Conservation (phyloP, 139 green algal species). For the Volvox africanus region DNA sequence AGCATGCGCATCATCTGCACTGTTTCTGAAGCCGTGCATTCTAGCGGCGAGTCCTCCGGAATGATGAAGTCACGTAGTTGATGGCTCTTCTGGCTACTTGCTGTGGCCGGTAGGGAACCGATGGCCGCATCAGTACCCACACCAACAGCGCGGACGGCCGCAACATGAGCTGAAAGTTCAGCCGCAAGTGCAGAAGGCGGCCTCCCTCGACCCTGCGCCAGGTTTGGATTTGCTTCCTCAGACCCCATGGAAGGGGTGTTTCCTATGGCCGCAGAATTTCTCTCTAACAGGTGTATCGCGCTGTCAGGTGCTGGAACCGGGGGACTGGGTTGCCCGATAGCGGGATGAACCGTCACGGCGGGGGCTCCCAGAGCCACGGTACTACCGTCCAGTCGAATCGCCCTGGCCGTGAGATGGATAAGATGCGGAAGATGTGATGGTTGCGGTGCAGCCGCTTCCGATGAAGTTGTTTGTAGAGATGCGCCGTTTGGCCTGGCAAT, state of each 20-base stretch:
- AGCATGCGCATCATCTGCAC: constrained; percentile 43
- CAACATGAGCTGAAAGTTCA: not conserved
- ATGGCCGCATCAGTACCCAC: not conserved
- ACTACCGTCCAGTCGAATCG: not conserved
- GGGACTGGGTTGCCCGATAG: not conserved
- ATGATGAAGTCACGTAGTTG: constrained; percentile 39
- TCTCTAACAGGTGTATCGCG: not conserved
- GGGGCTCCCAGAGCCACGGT: not conserved
- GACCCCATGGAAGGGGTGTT: too few species aligned
- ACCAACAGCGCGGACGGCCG: not conserved
- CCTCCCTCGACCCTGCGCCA: not conserved
- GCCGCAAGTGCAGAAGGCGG: not conserved
- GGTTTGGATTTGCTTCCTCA: too few species aligned
- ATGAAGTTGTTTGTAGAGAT: not conserved
- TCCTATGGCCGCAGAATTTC: too few species aligned
- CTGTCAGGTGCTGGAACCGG: not conserved
- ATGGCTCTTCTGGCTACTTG: constrained; percentile 5
- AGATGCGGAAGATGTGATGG: not conserved
- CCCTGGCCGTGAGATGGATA: not conserved
- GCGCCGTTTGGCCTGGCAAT: not conserved
- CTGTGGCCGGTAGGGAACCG: not conserved
- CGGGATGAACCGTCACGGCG: not conserved
- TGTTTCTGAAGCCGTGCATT: constrained; percentile 33
- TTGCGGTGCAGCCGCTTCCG: not conserved
- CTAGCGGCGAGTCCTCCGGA: constrained; percentile 19